These are phyloP conservation scores for Xylariaceae sp. DNA, from an alignment of 2,329 filamentous ascomycete species.

Conservation along the genomic window DNA sequence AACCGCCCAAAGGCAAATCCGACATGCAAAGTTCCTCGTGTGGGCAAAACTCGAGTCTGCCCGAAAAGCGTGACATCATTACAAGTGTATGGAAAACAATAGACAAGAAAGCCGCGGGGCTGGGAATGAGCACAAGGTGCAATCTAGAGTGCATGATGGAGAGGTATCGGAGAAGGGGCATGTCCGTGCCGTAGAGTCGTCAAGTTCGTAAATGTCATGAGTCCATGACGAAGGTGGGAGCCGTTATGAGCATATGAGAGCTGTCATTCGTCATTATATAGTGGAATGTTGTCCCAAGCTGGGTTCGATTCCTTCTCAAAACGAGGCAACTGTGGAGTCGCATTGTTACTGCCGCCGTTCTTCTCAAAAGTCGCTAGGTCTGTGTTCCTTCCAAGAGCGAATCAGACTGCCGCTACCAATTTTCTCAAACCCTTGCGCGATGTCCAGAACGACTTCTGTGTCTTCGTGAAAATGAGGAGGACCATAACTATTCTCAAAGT, in stretches of 20 bases:
- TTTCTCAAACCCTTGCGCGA: constrained; percentile 77
- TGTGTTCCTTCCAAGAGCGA: constrained; percentile 40
- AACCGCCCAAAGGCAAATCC: constrained; percentile 31
- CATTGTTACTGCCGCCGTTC: too few relatives aligned
- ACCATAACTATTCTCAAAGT: constrained; percentile 59
- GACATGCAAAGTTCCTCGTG: constrained; percentile 28
- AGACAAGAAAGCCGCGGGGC: constrained; percentile 44
- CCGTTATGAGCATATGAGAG: constrained; percentile 1
- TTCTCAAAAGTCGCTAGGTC: too few relatives aligned
- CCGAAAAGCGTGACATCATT: constrained; percentile 25
- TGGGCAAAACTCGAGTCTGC: constrained; percentile 32
- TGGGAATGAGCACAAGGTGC: constrained; percentile 24
- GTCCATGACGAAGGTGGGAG: constrained; percentile 37
- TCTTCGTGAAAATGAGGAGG: constrained; percentile 65
- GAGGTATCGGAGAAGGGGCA: constrained; percentile 7
- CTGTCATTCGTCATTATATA: constrained; percentile 24
- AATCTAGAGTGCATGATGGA: constrained; percentile 19
- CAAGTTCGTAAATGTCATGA: constrained; percentile 28
- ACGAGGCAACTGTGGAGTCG: too few relatives aligned
- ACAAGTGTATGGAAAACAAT: constrained; percentile 36
- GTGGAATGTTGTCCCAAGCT: constrained; percentile 47
- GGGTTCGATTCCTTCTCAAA: constrained; percentile 35
- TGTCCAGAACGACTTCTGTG: constrained; percentile 68
- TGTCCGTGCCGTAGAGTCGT: constrained; percentile 22
- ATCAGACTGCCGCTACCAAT: constrained; percentile 61